These are phyloP conservation scores for Pseudogymnoascus sp. DNA, from an alignment of 2,329 filamentous ascomycete genomes.

Conservation along the genomic window DNA sequence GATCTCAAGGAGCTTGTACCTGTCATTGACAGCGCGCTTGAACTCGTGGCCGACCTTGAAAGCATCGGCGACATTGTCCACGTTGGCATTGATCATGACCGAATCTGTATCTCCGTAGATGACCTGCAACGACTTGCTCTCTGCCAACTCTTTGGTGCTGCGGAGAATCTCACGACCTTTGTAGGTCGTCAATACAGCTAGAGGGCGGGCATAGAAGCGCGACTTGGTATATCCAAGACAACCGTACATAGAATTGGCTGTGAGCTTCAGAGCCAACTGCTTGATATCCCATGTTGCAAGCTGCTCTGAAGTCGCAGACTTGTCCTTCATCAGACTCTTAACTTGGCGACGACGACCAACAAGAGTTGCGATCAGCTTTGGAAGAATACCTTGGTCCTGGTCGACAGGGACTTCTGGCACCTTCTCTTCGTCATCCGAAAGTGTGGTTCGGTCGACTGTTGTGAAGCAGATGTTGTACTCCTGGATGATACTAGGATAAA, in stretches of 20 bases:
- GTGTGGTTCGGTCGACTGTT: conserved; percentile 70
- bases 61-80: conserved; percentile 84
- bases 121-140: conserved; percentile 82
- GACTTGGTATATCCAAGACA: conserved; percentile 96
- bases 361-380: conserved; percentile 82
- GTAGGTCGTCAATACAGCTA: conserved; percentile 92
- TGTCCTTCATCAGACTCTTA: conserved; percentile 95
- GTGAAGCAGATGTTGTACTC: conserved; percentile 99
- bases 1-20: conserved; percentile 87
- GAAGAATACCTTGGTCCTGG: conserved; percentile 76
- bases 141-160: conserved; percentile 91
- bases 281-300: conserved; percentile 96
- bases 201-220: conserved; percentile 88
- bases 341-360: conserved; percentile 84
- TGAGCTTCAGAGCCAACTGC: conserved; percentile 91
- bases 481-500: conserved; percentile 99
- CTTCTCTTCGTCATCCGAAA: conserved; percentile 72
- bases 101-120: conserved; percentile 99
- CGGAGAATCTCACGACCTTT: conserved; percentile 96
- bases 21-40: conserved; percentile 89
- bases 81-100: conserved; percentile 99
- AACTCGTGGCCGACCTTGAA: conserved; percentile 89
- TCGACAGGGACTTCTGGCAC: conserved; percentile 79
- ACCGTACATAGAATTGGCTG: conserved; percentile 99
- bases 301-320: conserved; percentile 74